Evolutionary conservation across 108 stramenopile species (phyloP), one percentile per base, ranked within the genome.

Genomic region (Skeletonema marinoi): DNA sequence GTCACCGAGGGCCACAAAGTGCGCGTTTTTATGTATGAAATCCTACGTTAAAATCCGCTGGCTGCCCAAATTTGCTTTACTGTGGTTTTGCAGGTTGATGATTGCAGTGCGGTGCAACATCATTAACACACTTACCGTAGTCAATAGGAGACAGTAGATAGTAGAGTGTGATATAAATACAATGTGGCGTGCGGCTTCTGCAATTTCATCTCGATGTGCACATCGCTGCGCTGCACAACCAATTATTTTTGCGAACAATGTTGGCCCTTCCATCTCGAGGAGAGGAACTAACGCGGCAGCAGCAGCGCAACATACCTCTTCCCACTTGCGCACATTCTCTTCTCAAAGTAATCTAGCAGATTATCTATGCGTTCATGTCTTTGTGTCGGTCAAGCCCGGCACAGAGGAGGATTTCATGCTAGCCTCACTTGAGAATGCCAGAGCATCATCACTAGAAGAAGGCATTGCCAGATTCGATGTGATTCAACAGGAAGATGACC

Each of bases 391-490:
- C 59, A 88, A 88, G 63, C 73, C 84, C 1, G 87, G 84, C 5
- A 78, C 73, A 30, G 81, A 78, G 54, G 63, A 74, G 1, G 81
- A 78, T 10, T 88, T 88, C 63, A 54, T 72, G 38, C 32, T 64
- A 35, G 87, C 87, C 6, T 75, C 78, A n/a, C 70, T 88, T 19
- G 68, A 32, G 8, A 88, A 88, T 50, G 84, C 87, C 6, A 67
- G 84, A 7, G 70, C 72, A 6, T 83, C 81, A 16, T 65, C 87
- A 30, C 59, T 41, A 41, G 87, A 88, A 66, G 61, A 60, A 31
- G 87, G 87, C 38, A 73, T 88, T 62, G 77, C 80, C 7, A 71
- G 87, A 19, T 88, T 88, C 59, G 87, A 88, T 39, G 78, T 88
- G 11, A 66, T 88, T 48, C 87, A 88, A 62, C 74, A 88, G 44